Evolutionary conservation across 148 eudicot genomes (phyloP).

Genomic region (Limonium bicolor): DNA sequence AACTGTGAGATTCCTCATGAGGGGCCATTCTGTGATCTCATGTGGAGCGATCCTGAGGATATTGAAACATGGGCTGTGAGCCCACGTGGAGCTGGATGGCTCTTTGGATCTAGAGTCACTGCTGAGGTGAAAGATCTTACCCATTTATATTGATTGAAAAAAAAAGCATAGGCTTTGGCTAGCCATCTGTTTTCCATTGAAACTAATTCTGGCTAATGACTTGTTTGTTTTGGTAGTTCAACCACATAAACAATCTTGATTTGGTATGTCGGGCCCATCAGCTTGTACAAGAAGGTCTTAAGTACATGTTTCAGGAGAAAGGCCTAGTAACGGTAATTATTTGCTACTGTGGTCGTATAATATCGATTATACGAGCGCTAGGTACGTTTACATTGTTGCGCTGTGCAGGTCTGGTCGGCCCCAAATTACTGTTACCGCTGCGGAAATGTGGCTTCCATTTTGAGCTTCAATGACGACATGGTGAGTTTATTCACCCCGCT

Average conservation of each 20-base stretch:
- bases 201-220: no score
- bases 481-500: slow-evolving; percentile 18
- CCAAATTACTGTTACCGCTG: slow-evolving; percentile 99
- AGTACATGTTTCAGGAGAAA: slow-evolving; percentile 99
- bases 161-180: neutral
- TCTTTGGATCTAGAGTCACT: slow-evolving; percentile 96
- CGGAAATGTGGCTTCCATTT: slow-evolving; percentile 97
- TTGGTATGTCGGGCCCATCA: slow-evolving; percentile 99
- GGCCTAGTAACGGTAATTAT: slow-evolving; percentile 92
- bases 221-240: slow-evolving; percentile 42
- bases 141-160: neutral
- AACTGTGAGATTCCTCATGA: slow-evolving; percentile 99
- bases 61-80: slow-evolving; percentile 99
- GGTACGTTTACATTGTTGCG: no score
- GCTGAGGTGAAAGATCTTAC: slow-evolving; percentile 52
- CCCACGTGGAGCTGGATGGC: slow-evolving; percentile 99
- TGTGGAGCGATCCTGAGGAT: slow-evolving; percentile 99
- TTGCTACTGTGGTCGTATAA: no score
- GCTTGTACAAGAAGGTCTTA: slow-evolving; percentile 98
- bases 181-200: neutral
- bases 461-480: slow-evolving; percentile 98
- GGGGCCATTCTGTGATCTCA: slow-evolving; percentile 98
- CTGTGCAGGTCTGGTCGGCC: slow-evolving; percentile 93
- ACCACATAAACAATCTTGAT: slow-evolving; percentile 95
- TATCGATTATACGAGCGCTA: no score